Conservation (phyloP, 768 basidiomycete species). For the Boletus speciosus region DNA sequence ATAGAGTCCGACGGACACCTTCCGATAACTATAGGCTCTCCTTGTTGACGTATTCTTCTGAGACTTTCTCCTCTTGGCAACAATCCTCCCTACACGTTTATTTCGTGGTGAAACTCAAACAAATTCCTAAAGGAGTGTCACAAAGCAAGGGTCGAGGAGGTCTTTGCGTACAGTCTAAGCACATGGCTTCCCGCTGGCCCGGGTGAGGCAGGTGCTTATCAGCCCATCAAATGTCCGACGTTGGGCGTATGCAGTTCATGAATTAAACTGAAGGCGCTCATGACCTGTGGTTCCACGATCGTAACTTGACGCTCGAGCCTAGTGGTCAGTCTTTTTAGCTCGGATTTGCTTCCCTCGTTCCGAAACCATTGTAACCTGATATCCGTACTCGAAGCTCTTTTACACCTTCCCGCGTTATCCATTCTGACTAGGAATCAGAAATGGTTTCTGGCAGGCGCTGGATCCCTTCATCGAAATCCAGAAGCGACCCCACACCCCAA, state of each 20-base stretch:
- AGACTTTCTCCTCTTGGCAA: too few species aligned
- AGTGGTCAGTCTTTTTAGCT: background rate
- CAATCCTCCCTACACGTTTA: background rate
- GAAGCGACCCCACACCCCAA: background rate
- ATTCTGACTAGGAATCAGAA: background rate
- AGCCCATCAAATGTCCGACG: background rate
- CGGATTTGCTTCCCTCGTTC: background rate
- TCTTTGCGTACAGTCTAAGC: background rate
- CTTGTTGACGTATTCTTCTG: too few species aligned
- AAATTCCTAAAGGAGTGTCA: background rate
- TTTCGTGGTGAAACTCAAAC: too few species aligned
- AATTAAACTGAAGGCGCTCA: background rate
- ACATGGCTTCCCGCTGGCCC: background rate
- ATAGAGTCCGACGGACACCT: too few species aligned
- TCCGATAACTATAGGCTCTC: too few species aligned
- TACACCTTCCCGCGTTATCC: background rate
- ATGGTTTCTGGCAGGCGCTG: background rate
- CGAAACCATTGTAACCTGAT: background rate
- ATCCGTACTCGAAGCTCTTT: too few species aligned
- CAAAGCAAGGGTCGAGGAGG: background rate
- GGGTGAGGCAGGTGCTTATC: background rate
- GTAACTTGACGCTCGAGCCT: background rate
- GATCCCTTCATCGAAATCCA: background rate
- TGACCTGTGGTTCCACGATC: background rate
- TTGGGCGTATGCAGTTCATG: background rate